Conservation (phyloP, 257 asterid species). For the Solanum dulcamara region DNA sequence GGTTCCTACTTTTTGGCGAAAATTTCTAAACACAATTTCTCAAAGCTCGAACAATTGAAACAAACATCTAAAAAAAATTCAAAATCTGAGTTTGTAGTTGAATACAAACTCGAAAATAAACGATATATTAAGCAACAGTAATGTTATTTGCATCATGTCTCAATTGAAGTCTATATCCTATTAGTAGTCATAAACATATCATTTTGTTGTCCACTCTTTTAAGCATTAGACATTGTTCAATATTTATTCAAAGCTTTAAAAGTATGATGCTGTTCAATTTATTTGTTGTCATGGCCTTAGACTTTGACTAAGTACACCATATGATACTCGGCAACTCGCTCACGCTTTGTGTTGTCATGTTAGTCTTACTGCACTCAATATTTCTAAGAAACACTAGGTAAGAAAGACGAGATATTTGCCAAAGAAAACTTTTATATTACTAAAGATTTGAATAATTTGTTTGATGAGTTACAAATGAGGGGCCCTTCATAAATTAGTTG, state of each 20-base stretch:
- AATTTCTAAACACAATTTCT: background rate
- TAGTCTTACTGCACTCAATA: background rate
- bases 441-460: background rate
- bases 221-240: background rate
- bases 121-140: background rate
- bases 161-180: background rate
- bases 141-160: background rate
- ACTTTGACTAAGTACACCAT: background rate
- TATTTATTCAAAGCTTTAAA: background rate
- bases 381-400: background rate
- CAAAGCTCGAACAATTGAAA: background rate
- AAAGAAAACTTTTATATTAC: too few relatives aligned
- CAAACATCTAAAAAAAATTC: background rate
- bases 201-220: background rate
- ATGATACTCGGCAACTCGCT: background rate
- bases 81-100: background rate
- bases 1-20: background rate
- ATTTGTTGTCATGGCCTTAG: background rate
- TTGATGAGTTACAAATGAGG: background rate
- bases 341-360: background rate
- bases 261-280: background rate
- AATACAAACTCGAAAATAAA: background rate
- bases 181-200: background rate
- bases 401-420: background rate
- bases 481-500: background rate